Evolutionary conservation across 2,329 filamentous ascomycete species (phyloP).

Genomic region (Hypoxylon rubiginosum): DNA sequence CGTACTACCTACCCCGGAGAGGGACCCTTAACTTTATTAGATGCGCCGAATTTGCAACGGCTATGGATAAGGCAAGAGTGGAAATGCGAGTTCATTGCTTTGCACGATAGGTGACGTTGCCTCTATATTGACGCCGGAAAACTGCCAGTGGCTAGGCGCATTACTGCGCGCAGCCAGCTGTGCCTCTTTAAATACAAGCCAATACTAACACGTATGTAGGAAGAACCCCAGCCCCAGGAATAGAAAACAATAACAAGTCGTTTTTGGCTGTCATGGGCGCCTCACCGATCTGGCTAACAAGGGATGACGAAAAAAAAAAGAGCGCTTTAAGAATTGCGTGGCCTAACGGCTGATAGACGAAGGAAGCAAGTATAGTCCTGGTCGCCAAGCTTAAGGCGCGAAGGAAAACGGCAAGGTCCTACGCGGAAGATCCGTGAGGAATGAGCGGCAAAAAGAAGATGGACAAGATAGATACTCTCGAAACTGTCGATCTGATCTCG

Average conservation of each 20-base stretch:
- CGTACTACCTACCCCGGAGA: constrained; percentile 1
- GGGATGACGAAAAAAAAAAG: background rate
- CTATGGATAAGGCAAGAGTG: background rate
- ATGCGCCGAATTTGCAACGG: background rate
- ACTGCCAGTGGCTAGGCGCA: background rate
- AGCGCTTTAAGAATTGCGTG: background rate
- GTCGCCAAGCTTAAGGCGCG: background rate
- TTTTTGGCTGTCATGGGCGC: background rate
- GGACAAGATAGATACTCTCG: constrained; percentile 23
- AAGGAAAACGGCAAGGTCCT: constrained; percentile 3
- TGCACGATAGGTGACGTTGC: background rate
- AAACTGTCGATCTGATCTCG: constrained; percentile 29
- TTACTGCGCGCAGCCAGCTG: background rate
- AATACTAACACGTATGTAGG: constrained; percentile 14
- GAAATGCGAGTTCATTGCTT: background rate
- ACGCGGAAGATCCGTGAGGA: constrained; percentile 34
- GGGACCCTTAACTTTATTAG: background rate
- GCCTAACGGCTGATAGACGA: background rate
- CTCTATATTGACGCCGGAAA: background rate
- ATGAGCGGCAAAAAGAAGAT: background rate
- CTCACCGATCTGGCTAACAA: constrained; percentile 18
- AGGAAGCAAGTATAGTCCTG: background rate
- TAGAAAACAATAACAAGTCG: constrained; percentile 8
- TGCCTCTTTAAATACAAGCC: constrained; percentile 11
- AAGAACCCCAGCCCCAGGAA: constrained; percentile 13